phyloP scores from a whole-genome alignment of 768 basidiomycete genomes.

The Suillus discolor region DNA sequence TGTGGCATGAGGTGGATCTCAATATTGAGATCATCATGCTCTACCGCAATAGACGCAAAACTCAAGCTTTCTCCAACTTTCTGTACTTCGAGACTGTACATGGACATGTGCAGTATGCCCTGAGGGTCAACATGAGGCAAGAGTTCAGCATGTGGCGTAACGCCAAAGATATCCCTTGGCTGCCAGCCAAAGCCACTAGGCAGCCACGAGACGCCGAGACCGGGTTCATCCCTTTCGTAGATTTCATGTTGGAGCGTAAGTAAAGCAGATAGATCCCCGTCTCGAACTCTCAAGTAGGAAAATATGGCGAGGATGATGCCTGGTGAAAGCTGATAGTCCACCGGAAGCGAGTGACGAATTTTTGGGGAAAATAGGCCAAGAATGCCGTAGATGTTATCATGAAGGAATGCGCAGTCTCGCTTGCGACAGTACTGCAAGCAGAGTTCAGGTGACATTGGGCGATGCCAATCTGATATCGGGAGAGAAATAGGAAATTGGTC shows the following conservation, averaged over 20 bases:
- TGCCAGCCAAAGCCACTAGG: background rate
- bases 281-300: background rate
- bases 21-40: background rate
- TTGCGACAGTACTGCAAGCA: conserved; percentile 4
- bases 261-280: background rate
- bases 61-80: background rate
- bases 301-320: conserved; percentile 4
- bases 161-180: background rate
- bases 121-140: background rate
- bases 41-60: background rate
- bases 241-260: conserved; percentile 1
- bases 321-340: conserved; percentile 1
- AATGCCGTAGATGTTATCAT: conserved; percentile 2
- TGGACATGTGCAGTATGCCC: background rate
- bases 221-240: background rate
- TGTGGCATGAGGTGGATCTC: background rate
- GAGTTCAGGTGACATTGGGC: conserved; percentile 3
- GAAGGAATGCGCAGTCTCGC: background rate
- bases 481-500: background rate
- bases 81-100: background rate
- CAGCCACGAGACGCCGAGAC: background rate
- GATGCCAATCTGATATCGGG: background rate
- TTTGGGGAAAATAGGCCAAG: background rate
- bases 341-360: background rate
- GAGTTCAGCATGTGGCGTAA: background rate